Evolutionary conservation across 192 early-diverging fungal genomes (phyloP).

Genomic region (Funneliformis mosseae): DNA sequence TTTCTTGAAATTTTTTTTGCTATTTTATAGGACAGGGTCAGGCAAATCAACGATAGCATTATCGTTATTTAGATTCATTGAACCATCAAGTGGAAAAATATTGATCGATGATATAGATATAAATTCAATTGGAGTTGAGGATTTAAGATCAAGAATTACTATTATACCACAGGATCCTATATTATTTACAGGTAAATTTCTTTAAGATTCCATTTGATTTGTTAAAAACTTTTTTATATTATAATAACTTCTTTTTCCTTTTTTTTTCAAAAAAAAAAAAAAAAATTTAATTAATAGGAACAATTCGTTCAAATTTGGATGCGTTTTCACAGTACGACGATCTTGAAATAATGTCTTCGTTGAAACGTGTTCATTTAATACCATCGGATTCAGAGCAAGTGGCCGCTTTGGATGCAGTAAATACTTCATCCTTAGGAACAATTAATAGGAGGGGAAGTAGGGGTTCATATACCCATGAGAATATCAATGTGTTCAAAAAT

Average conservation of each 20-base stretch:
- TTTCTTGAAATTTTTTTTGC: not conserved
- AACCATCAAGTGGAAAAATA: constrained; percentile 69
- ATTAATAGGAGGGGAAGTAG: not conserved
- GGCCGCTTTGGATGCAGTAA: constrained; percentile 20
- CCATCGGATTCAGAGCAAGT: constrained; percentile 32
- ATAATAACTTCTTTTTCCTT: not conserved
- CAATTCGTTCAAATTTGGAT: constrained; percentile 84
- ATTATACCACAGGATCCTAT: constrained; percentile 81
- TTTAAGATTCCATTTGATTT: not conserved
- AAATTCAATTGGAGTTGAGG: constrained; percentile 66
- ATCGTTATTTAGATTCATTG: constrained; percentile 81
- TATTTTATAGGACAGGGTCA: constrained; percentile 69
- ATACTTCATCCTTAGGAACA: constrained; percentile 25
- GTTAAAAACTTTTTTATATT: too few relatives aligned
- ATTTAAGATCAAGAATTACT: constrained; percentile 76
- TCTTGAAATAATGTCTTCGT: constrained; percentile 70
- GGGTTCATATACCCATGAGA: not conserved
- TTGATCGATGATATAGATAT: constrained; percentile 82
- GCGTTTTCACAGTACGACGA: constrained; percentile 82
- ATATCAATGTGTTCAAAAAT: constrained; percentile 38
- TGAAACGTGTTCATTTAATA: constrained; percentile 73
- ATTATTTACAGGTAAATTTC: not conserved
- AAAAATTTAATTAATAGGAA: constrained; percentile 36
- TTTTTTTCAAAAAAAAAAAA: not conserved
- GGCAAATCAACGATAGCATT: constrained; percentile 82